Evolutionary conservation across 2,329 filamentous ascomycete species (phyloP).

Genomic region (Botrytis porri): DNA sequence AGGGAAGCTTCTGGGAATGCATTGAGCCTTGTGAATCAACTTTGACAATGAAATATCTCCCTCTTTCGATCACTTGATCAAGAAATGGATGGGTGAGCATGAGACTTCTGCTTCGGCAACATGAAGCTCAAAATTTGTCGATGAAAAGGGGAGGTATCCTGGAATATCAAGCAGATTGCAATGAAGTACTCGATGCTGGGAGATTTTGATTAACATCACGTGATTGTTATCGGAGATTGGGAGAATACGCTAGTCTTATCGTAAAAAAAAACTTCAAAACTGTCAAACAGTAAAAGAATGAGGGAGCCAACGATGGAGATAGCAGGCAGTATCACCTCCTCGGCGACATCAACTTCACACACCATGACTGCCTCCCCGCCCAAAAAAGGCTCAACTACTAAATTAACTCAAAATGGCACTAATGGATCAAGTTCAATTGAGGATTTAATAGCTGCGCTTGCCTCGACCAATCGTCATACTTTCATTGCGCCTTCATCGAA

Average conservation of each 20-base stretch:
- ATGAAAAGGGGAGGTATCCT: neutral
- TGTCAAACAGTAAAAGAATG: conserved; percentile 5
- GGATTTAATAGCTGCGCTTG: conserved; percentile 31
- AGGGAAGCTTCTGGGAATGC: neutral
- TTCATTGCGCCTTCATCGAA: conserved; percentile 73
- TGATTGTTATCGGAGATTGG: conserved; percentile 17
- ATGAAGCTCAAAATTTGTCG: neutral
- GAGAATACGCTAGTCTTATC: conserved; percentile 19
- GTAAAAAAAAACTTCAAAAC: conserved; percentile 23
- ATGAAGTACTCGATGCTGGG: too few relatives aligned
- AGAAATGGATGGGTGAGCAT: neutral
- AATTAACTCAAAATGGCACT: conserved; percentile 31
- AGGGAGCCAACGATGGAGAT: conserved; percentile 31
- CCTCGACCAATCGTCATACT: conserved; percentile 36
- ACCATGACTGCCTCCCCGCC: conserved; percentile 54
- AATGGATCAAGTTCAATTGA: conserved; percentile 26
- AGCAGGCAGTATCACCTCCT: conserved; percentile 52
- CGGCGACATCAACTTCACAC: conserved; percentile 62
- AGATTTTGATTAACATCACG: conserved; percentile 17
- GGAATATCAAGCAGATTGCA: neutral
- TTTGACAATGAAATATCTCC: neutral
- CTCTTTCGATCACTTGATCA: conserved; percentile 8
- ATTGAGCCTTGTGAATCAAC: neutral
- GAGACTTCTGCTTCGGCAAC: neutral
- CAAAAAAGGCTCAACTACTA: conserved; percentile 38